Evolutionary conservation across 768 basidiomycete genomes (phyloP).

Genomic region (Pleurotus salmoneostramineus): DNA sequence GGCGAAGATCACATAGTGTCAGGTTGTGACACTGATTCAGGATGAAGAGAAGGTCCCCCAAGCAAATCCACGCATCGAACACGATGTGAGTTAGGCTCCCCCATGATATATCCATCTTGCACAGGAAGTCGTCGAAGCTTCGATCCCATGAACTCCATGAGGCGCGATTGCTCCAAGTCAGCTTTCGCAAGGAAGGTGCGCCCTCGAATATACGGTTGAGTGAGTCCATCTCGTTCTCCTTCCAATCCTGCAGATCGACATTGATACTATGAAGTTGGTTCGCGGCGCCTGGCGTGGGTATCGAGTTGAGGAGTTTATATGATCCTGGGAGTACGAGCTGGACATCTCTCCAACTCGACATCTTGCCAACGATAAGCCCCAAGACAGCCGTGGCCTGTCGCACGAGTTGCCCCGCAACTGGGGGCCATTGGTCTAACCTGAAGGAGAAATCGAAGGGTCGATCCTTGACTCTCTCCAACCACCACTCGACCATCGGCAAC

Average conservation of each 20-base stretch:
- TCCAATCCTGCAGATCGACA: constrained; percentile 17
- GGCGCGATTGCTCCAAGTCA: constrained; percentile 16
- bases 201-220: constrained; percentile 13
- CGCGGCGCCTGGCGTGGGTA: constrained; percentile 5
- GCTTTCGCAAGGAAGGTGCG: constrained; percentile 13
- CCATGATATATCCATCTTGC: constrained; percentile 15
- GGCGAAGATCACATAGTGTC: constrained; percentile 14
- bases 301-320: constrained; percentile 9
- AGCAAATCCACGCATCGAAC: constrained; percentile 16
- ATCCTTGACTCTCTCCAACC: neutral
- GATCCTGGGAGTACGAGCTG: constrained; percentile 17
- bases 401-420: neutral
- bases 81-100: constrained; percentile 15
- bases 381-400: constrained; percentile 3
- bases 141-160: constrained; percentile 17
- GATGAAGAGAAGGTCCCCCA: constrained; percentile 14
- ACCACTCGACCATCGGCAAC: constrained; percentile 1
- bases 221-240: constrained; percentile 11
- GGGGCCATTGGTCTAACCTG: constrained; percentile 3
- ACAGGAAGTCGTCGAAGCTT: constrained; percentile 12
- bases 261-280: constrained; percentile 13
- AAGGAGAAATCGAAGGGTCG: constrained; percentile 5
- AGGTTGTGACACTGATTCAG: constrained; percentile 16
- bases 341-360: constrained; percentile 16
- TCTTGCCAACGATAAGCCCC: constrained; percentile 4